Conservation (phyloP, 2,329 filamentous ascomycete species). For the Hypoxylon sp. region DNA sequence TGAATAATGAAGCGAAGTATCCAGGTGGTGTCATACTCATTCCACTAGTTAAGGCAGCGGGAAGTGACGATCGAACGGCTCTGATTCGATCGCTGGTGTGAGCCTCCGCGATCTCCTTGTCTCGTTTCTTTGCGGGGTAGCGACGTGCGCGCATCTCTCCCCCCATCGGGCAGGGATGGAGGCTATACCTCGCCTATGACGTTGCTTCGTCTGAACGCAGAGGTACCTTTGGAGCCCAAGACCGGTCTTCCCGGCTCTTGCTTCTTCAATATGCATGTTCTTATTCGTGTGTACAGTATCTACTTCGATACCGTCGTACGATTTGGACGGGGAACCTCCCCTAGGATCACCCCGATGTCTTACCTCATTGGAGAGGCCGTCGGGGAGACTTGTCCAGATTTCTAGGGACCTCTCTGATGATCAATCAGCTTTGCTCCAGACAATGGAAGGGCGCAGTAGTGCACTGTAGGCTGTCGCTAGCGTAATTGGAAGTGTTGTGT, state of each 20-base stretch:
- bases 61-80: constrained; percentile 40
- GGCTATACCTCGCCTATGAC: constrained; percentile 40
- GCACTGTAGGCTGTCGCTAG: too few relatives aligned
- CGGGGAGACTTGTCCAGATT: constrained; percentile 25
- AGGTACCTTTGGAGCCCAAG: constrained; percentile 23
- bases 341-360: constrained; percentile 30
- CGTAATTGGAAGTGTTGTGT: too few relatives aligned
- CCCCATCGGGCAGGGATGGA: constrained; percentile 30
- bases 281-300: background rate
- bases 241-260: background rate
- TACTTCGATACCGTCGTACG: constrained; percentile 10
- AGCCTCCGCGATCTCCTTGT: constrained; percentile 42
- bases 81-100: constrained; percentile 38
- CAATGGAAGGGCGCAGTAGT: constrained; percentile 31
- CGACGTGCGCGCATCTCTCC: constrained; percentile 34
- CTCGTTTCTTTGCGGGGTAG: constrained; percentile 47
- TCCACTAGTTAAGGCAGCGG: constrained; percentile 31
- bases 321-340: constrained; percentile 28
- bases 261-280: constrained; percentile 2
- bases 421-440: constrained; percentile 33
- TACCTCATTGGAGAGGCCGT: constrained; percentile 48
- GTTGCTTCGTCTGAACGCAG: constrained; percentile 30
- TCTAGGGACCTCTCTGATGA: constrained; percentile 18
- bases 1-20: constrained; percentile 22
- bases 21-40: constrained; percentile 39